These are phyloP conservation scores for Canariomyces notabilis DNA, from an alignment of 2,329 filamentous ascomycete genomes.

Conservation along the genomic window DNA sequence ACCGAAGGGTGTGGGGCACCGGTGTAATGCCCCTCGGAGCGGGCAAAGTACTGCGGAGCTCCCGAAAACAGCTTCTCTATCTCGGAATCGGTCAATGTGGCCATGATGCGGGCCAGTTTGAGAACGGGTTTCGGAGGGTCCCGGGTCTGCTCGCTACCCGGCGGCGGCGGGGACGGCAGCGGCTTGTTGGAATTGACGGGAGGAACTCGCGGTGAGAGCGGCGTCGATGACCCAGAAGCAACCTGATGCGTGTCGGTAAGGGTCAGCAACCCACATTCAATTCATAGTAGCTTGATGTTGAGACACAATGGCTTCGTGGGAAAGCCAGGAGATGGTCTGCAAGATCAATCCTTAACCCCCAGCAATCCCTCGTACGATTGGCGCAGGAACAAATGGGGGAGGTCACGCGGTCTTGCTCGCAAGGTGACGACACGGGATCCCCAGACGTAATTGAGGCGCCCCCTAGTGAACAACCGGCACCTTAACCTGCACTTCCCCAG, in stretches of 20 bases:
- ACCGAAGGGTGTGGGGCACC: conserved; percentile 58
- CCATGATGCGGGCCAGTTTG: conserved; percentile 54
- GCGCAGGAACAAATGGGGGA: conserved; percentile 15
- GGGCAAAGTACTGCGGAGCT: conserved; percentile 66
- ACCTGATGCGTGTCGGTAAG: conserved; percentile 12
- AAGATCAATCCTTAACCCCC: no score
- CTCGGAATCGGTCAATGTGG: conserved; percentile 53
- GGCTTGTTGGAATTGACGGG: conserved; percentile 51
- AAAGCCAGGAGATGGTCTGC: conserved; percentile 1
- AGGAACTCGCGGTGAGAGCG: conserved; percentile 33
- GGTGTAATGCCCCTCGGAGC: conserved; percentile 54
- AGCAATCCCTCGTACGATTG: conserved; percentile 21
- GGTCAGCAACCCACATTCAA: conserved; percentile 19
- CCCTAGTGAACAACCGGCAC: background rate
- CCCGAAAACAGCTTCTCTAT: conserved; percentile 68
- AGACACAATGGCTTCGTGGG: background rate
- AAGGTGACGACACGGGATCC: conserved; percentile 15
- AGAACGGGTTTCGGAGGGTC: conserved; percentile 41
- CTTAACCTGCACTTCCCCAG: conserved; percentile 5
- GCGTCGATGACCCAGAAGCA: conserved; percentile 21
- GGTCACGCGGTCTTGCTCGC: conserved; percentile 20
- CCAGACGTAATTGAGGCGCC: background rate
- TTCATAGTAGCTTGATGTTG: conserved; percentile 7
- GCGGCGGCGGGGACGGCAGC: conserved; percentile 48
- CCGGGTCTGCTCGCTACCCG: conserved; percentile 37